A percentile compares a stretch with the other conserved stretches of the same genome.
phyloP scores from a whole-genome alignment of 192 early-diverging fungal genomes.

The Gigaspora rosea region DNA sequence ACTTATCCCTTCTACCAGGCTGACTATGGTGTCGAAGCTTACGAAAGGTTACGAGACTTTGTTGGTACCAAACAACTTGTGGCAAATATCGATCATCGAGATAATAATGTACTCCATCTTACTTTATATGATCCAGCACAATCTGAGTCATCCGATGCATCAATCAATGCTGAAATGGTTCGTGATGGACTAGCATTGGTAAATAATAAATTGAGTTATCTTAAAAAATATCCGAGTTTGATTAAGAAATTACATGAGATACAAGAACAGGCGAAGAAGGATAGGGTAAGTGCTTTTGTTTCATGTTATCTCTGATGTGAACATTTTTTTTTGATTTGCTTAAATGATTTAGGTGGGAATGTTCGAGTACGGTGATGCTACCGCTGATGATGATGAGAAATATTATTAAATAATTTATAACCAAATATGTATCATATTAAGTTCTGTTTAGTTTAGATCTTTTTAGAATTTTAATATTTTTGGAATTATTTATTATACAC shows the following conservation, averaged over 20 bases:
- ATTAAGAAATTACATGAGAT: constrained; percentile 66
- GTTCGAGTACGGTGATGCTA: constrained; percentile 65
- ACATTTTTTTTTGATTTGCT: not conserved
- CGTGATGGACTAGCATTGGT: constrained; percentile 64
- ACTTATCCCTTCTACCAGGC: constrained; percentile 38
- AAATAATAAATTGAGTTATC: constrained; percentile 50
- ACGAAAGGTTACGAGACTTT: constrained; percentile 69
- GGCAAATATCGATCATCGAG: constrained; percentile 70
- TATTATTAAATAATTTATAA: not conserved
- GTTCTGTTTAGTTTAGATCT: too few species aligned
- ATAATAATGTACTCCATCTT: constrained; percentile 56
- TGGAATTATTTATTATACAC: too few species aligned
- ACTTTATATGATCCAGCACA: constrained; percentile 67
- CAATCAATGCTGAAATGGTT: constrained; percentile 69
- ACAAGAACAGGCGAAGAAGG: constrained; percentile 66
- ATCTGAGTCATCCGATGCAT: constrained; percentile 62
- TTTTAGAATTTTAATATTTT: too few species aligned
- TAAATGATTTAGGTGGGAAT: constrained; percentile 44
- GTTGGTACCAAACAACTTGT: constrained; percentile 66
- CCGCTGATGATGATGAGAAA: constrained; percentile 36
- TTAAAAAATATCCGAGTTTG: constrained; percentile 56
- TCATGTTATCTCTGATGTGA: not conserved
- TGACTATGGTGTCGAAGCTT: constrained; percentile 80
- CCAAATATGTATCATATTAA: too few species aligned
- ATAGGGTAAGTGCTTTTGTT: constrained; percentile 51